Conservation (phyloP, 768 basidiomycete species). For the Boletus bicolor region DNA sequence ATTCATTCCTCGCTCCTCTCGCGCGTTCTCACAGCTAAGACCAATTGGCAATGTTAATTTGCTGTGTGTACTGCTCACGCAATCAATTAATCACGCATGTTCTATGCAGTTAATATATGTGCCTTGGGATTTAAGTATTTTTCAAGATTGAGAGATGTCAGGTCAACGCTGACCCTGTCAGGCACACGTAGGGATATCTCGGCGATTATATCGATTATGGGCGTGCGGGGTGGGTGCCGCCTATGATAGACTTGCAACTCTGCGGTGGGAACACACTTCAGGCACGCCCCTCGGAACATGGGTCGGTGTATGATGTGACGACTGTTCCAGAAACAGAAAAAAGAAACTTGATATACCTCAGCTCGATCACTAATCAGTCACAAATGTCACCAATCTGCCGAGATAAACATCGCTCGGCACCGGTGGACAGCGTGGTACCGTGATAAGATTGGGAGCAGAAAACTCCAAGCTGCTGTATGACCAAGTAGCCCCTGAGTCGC, state of each 20-base stretch:
- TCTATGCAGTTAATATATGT: neutral
- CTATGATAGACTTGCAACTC: no score
- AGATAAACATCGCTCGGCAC: no score
- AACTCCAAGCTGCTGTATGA: neutral
- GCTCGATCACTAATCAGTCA: neutral
- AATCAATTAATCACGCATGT: no score
- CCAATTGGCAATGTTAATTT: neutral
- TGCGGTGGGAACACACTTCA: no score
- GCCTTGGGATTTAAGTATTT: neutral
- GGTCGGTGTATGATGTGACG: no score
- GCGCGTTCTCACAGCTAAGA: no score
- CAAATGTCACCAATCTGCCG: neutral
- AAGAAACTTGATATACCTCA: no score
- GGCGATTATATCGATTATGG: neutral
- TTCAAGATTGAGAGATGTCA: neutral
- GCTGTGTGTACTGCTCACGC: neutral
- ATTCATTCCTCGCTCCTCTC: no score
- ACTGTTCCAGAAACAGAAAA: no score
- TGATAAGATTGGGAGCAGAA: no score
- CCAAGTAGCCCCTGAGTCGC: neutral
- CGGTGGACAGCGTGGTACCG: no score
- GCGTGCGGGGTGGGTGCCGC: neutral
- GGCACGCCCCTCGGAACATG: no score
- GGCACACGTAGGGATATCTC: neutral
- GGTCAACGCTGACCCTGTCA: neutral